Conservation (phyloP, 208 protist genomes). For the Leishmania turanica region DNA sequence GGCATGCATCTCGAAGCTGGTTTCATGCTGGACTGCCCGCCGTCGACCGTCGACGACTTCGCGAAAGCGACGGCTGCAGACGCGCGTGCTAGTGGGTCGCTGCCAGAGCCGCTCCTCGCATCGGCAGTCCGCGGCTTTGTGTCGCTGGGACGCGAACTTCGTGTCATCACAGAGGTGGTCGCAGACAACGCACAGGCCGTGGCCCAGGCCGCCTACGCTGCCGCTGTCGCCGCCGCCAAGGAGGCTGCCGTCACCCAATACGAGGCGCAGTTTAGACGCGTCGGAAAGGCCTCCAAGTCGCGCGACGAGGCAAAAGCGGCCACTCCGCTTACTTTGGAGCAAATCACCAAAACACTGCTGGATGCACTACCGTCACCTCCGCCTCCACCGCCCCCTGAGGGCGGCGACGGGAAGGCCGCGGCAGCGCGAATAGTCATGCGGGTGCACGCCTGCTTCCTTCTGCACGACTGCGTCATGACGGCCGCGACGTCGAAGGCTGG, state of each 20-base stretch:
- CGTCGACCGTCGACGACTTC: neutral
- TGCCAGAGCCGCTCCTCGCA: constrained; percentile 32
- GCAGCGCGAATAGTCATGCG: constrained; percentile 19
- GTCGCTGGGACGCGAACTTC: constrained; percentile 29
- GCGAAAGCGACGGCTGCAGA: neutral
- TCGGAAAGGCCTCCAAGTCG: constrained; percentile 19
- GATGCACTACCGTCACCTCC: constrained; percentile 45
- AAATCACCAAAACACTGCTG: constrained; percentile 51
- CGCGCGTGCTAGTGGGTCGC: neutral
- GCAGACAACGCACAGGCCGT: constrained; percentile 68
- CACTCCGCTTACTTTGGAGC: constrained; percentile 48
- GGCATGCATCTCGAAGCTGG: constrained; percentile 38
- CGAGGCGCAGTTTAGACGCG: constrained; percentile 42
- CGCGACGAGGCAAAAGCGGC: constrained; percentile 37
- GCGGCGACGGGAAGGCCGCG: neutral
- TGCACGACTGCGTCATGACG: constrained; percentile 20
- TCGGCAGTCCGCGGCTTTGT: constrained; percentile 52
- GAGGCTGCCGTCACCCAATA: constrained; percentile 56
- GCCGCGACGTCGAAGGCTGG: neutral
- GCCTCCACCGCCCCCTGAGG: constrained; percentile 3
- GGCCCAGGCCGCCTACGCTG: constrained; percentile 37
- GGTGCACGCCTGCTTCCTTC: constrained; percentile 17
- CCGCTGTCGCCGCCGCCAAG: constrained; percentile 51
- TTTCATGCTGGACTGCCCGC: constrained; percentile 39
- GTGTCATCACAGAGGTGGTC: constrained; percentile 59